Conservation (phyloP, 331 rosid genomes). For the Stylosanthes scabra region DNA sequence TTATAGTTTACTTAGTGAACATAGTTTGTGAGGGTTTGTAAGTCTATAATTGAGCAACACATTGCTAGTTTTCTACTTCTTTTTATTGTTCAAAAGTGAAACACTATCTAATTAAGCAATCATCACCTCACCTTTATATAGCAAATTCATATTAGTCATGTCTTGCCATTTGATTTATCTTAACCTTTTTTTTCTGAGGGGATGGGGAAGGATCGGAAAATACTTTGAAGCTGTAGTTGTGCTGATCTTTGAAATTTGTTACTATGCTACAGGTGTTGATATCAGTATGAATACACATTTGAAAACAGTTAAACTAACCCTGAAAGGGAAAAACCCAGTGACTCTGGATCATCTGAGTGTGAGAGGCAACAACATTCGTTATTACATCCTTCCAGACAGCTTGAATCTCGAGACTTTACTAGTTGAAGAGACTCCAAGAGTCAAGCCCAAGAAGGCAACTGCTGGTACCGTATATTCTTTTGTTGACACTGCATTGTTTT, state of each 20-base stretch:
- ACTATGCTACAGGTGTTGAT: slow-evolving; percentile 80
- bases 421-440: slow-evolving; percentile 95
- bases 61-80: neutral
- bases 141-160: slow-evolving; percentile 10
- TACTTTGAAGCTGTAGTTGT: slow-evolving; percentile 30
- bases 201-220: neutral
- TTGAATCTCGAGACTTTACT: slow-evolving; percentile 97
- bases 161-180: slow-evolving; percentile 8
- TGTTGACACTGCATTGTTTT: slow-evolving; percentile 8
- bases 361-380: slow-evolving; percentile 95
- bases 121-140: neutral
- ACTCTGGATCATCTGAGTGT: slow-evolving; percentile 98
- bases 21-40: slow-evolving; percentile 12
- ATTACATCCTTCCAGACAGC: slow-evolving; percentile 97
- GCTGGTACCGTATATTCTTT: slow-evolving; percentile 65
- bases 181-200: slow-evolving; percentile 8
- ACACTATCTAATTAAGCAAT: slow-evolving; percentile 11
- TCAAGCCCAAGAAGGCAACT: slow-evolving; percentile 98
- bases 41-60: neutral
- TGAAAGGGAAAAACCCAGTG: slow-evolving; percentile 97
- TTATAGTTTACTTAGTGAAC: slow-evolving; percentile 14
- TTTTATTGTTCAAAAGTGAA: neutral
- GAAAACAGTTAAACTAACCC: slow-evolving; percentile 92
- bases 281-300: slow-evolving; percentile 99
- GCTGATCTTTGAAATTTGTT: slow-evolving; percentile 42